Percentiles rank a stretch among this genome's conserved stretches.
phyloP scores from a whole-genome alignment of 2,329 filamentous ascomycete genomes.

The Cephalotrichum gorgonifer region DNA sequence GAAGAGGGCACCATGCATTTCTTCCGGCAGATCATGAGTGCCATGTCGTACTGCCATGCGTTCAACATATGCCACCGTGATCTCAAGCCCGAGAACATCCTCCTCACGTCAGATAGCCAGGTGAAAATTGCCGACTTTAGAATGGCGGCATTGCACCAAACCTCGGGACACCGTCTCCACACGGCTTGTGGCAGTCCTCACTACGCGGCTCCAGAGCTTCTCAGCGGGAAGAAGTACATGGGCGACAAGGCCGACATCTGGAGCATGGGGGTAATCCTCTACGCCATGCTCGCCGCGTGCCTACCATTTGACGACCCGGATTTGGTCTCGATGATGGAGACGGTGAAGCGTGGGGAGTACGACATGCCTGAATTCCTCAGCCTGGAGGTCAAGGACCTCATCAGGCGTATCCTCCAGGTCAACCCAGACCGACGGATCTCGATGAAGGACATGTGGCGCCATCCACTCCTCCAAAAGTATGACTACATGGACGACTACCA shows the following conservation, averaged over 20 bases:
- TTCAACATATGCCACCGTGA: conserved; percentile 96
- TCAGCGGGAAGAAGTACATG: conserved; percentile 66
- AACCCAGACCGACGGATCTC: conserved; percentile 71
- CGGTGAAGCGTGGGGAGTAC: conserved; percentile 50
- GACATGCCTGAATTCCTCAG: conserved; percentile 53
- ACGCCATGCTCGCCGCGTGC: conserved; percentile 71
- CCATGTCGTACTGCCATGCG: conserved; percentile 83
- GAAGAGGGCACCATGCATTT: conserved; percentile 76
- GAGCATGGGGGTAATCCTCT: conserved; percentile 87
- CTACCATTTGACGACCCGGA: conserved; percentile 72
- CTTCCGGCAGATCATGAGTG: conserved; percentile 89
- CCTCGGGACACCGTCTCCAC: conserved; percentile 63
- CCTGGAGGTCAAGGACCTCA: conserved; percentile 63
- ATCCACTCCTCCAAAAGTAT: conserved; percentile 79
- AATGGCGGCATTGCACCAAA: conserved; percentile 87
- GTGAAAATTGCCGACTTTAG: conserved; percentile 97
- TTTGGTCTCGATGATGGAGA: conserved; percentile 49
- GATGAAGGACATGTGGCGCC: conserved; percentile 73
- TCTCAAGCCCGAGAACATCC: conserved; percentile 92
- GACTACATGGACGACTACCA: conserved; percentile 62
- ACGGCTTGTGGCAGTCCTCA: conserved; percentile 95
- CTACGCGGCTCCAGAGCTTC: conserved; percentile 89
- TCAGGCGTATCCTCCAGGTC: conserved; percentile 67
- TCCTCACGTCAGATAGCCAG: conserved; percentile 64
- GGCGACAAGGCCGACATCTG: conserved; percentile 86